phyloP scores from a whole-genome alignment of 352 stramenopile species.

The Aphanomyces euteiches region DNA sequence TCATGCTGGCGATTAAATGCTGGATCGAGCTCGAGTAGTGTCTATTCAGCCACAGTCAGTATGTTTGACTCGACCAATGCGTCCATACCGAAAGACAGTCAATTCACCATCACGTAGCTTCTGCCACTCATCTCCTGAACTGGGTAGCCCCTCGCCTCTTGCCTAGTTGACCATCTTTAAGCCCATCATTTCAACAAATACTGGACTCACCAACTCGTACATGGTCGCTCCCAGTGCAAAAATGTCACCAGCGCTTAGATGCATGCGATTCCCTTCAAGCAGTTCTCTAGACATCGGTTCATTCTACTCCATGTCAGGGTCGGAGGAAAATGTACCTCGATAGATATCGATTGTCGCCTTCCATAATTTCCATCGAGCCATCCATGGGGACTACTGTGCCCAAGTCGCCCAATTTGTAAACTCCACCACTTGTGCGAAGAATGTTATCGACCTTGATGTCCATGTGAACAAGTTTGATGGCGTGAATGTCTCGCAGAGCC shows the following conservation, averaged over 20 bases:
- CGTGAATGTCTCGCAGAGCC: conserved; percentile 79
- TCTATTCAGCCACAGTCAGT: conserved; percentile 30
- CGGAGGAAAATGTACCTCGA: conserved; percentile 46
- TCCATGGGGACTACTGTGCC: conserved; percentile 76
- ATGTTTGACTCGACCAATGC: background rate
- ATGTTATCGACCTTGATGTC: conserved; percentile 86
- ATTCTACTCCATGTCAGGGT: background rate
- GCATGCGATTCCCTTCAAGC: conserved; percentile 71
- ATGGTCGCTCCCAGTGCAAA: conserved; percentile 83
- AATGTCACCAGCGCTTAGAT: conserved; percentile 72
- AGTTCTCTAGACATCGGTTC: conserved; percentile 46
- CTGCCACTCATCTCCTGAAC: conserved; percentile 78
- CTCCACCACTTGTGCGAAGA: conserved; percentile 47
- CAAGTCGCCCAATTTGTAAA: conserved; percentile 81
- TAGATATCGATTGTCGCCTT: conserved; percentile 83
- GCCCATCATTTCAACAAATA: background rate
- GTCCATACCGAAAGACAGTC: conserved; percentile 58
- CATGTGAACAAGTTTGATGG: conserved; percentile 82
- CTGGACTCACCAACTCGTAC: conserved; percentile 53
- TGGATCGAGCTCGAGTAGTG: conserved; percentile 86
- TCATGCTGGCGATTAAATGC: conserved; percentile 82
- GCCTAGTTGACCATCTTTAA: conserved; percentile 25
- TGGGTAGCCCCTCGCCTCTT: conserved; percentile 60
- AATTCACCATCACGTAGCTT: conserved; percentile 82
- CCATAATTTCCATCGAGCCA: conserved; percentile 79